These are phyloP conservation scores for Aspergillus hortae DNA, from an alignment of 2,329 filamentous ascomycete species.

Conservation along the genomic window DNA sequence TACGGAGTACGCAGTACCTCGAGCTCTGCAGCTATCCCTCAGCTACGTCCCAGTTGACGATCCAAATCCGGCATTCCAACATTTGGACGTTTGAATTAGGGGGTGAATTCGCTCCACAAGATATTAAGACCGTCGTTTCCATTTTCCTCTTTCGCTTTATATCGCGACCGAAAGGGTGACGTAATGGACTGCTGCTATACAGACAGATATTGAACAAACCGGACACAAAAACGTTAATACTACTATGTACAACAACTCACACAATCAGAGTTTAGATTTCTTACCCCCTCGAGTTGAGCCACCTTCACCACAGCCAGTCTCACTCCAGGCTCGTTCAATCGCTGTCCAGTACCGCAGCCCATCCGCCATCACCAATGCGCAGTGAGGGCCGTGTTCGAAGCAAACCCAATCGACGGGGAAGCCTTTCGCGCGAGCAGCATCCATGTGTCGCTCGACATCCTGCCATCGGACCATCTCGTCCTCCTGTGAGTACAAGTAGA, in stretches of 20 bases:
- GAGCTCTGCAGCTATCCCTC: neutral
- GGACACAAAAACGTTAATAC: neutral
- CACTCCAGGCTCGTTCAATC: slow-evolving; percentile 14
- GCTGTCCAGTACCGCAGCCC: slow-evolving; percentile 14
- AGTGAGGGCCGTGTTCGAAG: slow-evolving; percentile 16
- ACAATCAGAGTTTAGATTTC: neutral
- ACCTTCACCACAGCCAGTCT: neutral
- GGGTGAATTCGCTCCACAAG: neutral
- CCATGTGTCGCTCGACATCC: slow-evolving; percentile 16
- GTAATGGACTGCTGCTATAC: no score
- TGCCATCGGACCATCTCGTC: slow-evolving; percentile 18
- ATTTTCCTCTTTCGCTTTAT: no score
- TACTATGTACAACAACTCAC: neutral
- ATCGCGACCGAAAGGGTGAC: no score
- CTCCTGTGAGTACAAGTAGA: slow-evolving; percentile 17
- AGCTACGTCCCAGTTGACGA: neutral
- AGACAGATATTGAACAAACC: neutral
- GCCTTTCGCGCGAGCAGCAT: slow-evolving; percentile 12
- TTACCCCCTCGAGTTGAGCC: neutral
- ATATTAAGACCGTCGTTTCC: neutral
- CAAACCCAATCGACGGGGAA: slow-evolving; percentile 9
- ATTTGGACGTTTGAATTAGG: no score
- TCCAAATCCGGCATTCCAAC: no score
- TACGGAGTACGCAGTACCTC: neutral
- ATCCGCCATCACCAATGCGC: slow-evolving; percentile 18